Evolutionary conservation across 176 grass and related monocot species (phyloP), one percentile per base, ranked within the genome.

Genomic region (Dactylis glomerata): DNA sequence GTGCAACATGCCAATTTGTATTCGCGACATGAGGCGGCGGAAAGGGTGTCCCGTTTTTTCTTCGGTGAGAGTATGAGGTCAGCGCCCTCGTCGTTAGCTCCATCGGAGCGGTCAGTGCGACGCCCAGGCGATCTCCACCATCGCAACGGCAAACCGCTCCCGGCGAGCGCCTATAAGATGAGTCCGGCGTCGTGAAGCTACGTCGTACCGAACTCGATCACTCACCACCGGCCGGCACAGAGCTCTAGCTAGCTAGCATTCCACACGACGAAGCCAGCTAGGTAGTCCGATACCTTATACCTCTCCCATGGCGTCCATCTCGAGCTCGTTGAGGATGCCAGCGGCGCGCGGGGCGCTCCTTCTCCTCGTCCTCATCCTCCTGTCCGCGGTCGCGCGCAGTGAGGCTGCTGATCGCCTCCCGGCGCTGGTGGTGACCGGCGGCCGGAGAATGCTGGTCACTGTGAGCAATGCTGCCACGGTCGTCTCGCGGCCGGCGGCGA

Each of bases 361-460:
- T 51, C 19, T 89, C 30, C 31, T 85, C 28, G 31, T 86, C 28
- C 41, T 42, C n/a, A n/a, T n/a, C n/a, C 52, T 80, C 42, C 31
- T 85, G 40, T 26, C 49, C 16, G 28, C 9, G 1, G 59, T 26
- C n/a, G 23, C 68, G 0, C 19, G 5, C 24, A 3, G 41, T 42
- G 72, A 85, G 52, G 23, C 51, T 6, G 59, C 19, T 2, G 17
- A 3, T 1, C 68, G 2, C 22, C 68, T 71, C 5, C 68, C n/a
- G 10, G 68, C 1, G 5, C n/a, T 3, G 59, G 46, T 2, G 10
- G 30, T 24, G 76, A 2, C 8, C 30, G 70, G 34, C 5, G 66
- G 69, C 10, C 71, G 87, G 82, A 89, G 40, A 81, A 81, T 85
- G 82, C 77, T 89, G 69, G 69, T 59, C 40, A 11, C 56, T 10